Conservation (phyloP, 163 green algal genomes). For the Chlamydomonas reinhardtii region DNA sequence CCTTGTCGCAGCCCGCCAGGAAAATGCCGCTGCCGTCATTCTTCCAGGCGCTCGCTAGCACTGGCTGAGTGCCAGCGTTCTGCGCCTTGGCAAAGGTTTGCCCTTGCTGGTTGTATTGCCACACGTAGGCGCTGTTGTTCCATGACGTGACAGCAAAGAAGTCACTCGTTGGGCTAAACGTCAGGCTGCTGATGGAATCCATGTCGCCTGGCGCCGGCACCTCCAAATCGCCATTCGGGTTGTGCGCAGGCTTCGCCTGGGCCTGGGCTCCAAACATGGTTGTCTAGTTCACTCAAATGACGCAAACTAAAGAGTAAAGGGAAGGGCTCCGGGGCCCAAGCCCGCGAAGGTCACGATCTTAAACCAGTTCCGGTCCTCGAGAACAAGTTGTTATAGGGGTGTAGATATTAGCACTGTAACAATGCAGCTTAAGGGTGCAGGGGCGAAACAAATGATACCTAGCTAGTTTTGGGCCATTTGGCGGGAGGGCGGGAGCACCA, state of each 20-base stretch:
- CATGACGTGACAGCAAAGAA: slow-evolving; percentile 92
- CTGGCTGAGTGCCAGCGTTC: slow-evolving; percentile 81
- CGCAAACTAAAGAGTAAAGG: too few species aligned
- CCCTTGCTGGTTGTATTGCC: slow-evolving; percentile 87
- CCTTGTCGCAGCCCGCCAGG: slow-evolving; percentile 88
- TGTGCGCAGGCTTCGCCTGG: slow-evolving; percentile 63
- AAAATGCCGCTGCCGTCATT: slow-evolving; percentile 81
- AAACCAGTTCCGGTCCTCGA: too few species aligned
- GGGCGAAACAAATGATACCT: too few species aligned
- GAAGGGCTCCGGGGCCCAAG: too few species aligned
- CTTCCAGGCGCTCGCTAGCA: slow-evolving; percentile 91
- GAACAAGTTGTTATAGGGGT: too few species aligned
- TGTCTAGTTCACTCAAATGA: too few species aligned
- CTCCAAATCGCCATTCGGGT: slow-evolving; percentile 93
- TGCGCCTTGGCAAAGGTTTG: slow-evolving; percentile 88
- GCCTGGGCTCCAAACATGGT: slow-evolving; percentile 65
- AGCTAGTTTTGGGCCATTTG: too few species aligned
- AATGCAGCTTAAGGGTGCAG: too few species aligned
- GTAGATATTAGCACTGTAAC: too few species aligned
- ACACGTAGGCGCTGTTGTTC: slow-evolving; percentile 93
- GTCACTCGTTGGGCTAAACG: slow-evolving; percentile 91
- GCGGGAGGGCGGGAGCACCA: too few species aligned
- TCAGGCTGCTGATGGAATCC: slow-evolving; percentile 91
- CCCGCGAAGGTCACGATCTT: too few species aligned
- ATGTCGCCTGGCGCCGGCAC: slow-evolving; percentile 67